Evolutionary conservation across 805 yeast genomes (phyloP), one percentile per base, ranked within the genome.

Genomic region (Lachancea thermotolerans): DNA sequence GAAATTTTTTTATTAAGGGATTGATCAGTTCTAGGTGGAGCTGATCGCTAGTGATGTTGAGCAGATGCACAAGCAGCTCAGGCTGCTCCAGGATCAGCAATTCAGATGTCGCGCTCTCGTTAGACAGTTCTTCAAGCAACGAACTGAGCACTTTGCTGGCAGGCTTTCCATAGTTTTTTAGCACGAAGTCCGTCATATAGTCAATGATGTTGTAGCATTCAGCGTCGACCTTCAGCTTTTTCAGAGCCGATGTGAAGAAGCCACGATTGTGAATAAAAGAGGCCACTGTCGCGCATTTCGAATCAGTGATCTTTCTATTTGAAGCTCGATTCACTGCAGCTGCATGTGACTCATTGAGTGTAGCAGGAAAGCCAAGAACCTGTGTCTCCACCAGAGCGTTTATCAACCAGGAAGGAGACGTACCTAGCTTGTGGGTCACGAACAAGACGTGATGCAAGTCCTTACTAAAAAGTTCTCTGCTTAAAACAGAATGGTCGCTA

Each of bases 111-210:
- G 49, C 49, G 54, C 80, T 79, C 2, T 79, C 71, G 3, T 75
- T 67, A 39, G 88, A 71, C 54, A 82, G 67, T 48, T 85, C 85
- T 39, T 86, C 68, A 53, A 87, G 66, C 56, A 81, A 86, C 3
- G 37, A n/a, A 52, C 79, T 76, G 57, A 84, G 72, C 73, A 87
- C 71, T 51, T 81, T 80, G 58, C 83, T 91, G 63, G 83, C 85
- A 60, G 88, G 85, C 64, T 87, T 87, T 10, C 44, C 52, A 21
- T 44, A 46, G 58, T 85, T 42, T 36, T 56, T 58, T 4, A 50
- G 52, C 49, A 76, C 74, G 41, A 78, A 66, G 41, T 70, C 68
- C 12, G 73, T 68, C 51, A 78, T 68, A 43, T 72, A 66, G 54
- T 79, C 82, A 25, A 76, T 49, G 42, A 69, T 68, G 18, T 39